Percentiles rank a stretch among this genome's conserved stretches.
Evolutionary conservation across 139 green algal species (phyloP).

Genomic region (Haematococcus sp.): DNA sequence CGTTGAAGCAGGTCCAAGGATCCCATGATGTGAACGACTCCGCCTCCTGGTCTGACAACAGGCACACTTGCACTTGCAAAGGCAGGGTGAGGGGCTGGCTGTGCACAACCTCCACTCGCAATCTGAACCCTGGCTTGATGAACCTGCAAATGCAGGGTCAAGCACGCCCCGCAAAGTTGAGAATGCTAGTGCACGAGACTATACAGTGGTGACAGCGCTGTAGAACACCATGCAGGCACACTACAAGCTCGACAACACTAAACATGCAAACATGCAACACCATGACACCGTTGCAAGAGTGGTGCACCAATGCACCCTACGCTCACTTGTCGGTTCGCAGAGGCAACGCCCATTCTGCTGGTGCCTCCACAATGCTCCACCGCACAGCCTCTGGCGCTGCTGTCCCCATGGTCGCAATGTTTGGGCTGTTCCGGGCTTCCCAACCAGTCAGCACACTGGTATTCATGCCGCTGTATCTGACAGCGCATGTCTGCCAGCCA

Average conservation of each 20-base stretch:
- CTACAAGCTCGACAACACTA: not conserved
- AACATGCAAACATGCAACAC: not conserved
- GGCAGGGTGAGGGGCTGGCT: not conserved
- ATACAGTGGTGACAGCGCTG: not conserved
- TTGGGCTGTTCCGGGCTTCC: too few species aligned
- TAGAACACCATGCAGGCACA: not conserved
- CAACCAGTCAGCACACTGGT: too few species aligned
- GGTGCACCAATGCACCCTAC: not conserved
- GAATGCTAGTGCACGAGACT: too few species aligned
- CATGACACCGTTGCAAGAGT: not conserved
- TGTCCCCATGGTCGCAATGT: too few species aligned
- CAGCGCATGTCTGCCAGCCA: too few species aligned
- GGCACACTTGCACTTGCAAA: not conserved
- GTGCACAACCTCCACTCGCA: not conserved
- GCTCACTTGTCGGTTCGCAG: not conserved
- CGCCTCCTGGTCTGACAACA: not conserved
- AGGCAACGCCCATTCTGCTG: conserved; percentile 3
- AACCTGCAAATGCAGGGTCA: not conserved
- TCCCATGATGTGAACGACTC: not conserved
- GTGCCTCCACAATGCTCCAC: not conserved
- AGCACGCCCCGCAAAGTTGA: not conserved
- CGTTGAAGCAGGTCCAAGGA: too few species aligned
- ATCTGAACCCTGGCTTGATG: not conserved
- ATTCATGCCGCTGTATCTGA: too few species aligned
- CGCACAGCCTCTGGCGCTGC: not conserved